Conservation (phyloP, 2,329 filamentous ascomycete species). For the Monilinia aucupariae region DNA sequence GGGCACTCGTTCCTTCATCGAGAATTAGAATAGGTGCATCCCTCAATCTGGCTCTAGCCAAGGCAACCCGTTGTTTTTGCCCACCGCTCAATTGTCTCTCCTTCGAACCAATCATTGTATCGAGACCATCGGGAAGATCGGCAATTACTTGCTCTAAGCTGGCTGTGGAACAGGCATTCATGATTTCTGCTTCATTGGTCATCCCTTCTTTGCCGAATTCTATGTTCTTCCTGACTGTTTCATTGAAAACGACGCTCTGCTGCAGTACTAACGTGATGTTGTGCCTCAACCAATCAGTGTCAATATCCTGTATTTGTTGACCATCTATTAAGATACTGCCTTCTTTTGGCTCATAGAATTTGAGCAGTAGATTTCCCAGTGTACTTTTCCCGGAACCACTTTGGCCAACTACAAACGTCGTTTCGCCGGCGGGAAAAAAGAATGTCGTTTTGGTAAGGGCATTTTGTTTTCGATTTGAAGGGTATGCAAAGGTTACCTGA, state of each 20-base stretch:
- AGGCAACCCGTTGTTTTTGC: conserved; percentile 73
- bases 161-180: conserved; percentile 58
- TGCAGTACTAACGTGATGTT: conserved; percentile 83
- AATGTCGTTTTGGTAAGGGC: conserved; percentile 60
- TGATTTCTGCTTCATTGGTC: conserved; percentile 51
- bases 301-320: conserved; percentile 53
- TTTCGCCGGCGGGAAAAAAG: conserved; percentile 64
- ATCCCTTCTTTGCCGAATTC: conserved; percentile 58
- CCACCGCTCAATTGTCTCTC: conserved; percentile 74
- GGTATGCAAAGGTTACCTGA: conserved; percentile 79
- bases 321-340: conserved; percentile 69
- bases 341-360: conserved; percentile 63
- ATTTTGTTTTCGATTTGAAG: conserved; percentile 55
- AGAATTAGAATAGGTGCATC: conserved; percentile 77
- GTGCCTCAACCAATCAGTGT: conserved; percentile 66
- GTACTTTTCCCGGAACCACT: conserved; percentile 95
- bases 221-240: conserved; percentile 73
- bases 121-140: conserved; percentile 61
- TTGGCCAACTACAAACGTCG: conserved; percentile 75
- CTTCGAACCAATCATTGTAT: conserved; percentile 66
- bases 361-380: conserved; percentile 69
- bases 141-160: conserved; percentile 63
- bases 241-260: conserved; percentile 72
- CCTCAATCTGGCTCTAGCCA: conserved; percentile 72
- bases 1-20: conserved; percentile 81